Base-by-base conservation (phyloP, 75 land plant genomes). In the Larix kaempferi region DNA sequence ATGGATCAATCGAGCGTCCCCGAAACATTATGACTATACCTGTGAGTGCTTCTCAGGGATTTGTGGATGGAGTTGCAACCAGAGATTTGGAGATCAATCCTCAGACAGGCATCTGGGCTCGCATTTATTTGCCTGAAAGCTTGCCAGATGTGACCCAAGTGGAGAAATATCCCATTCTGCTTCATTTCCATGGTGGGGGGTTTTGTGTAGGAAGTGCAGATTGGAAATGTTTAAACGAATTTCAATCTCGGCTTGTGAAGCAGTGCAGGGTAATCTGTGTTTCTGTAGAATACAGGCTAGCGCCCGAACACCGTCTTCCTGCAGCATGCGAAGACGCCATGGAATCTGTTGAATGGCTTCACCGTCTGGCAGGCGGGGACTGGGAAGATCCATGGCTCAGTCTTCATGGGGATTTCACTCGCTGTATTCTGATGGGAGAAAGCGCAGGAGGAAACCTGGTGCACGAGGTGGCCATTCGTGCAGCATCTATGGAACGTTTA, bases 101-200 rank as follows among this genome's bases (percentile, higher is more conserved):
- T 26, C 71, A 78, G 2, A 84, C 83, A 25, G 82, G 81, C 22
- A 69, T 88, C 23, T 86, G 90, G 74, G 91, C 76, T 13, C 80
- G 94, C 52, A 77, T 92, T 4, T 92, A 90, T 79, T 54, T 84
- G 22, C 94, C 94, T 17, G 59, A 80, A 35, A 54, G 39, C n/a
- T 49, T 58, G 49, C 19, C 27, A 14, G 57, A 49, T 26, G 1
- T 15, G 19, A 41, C 52, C 15, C 62, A 27, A 7, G 60, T 55
- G 33, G 57, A 77, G 80, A 79, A 35, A 39, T 35, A 77, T 52
- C 88, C 88, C 2, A 62, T 86, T 1, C 33, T 86, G 6, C 56
- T 86, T 57, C 84, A 83, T 75, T 84, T 75, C 82, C 88, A 86
- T 29, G 88, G 86, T 3, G 86, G 88, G 23, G 80, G 88, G 3